These are phyloP conservation scores for Gloeophyllum trabeum DNA, from an alignment of 768 basidiomycete species.

Conservation along the genomic window DNA sequence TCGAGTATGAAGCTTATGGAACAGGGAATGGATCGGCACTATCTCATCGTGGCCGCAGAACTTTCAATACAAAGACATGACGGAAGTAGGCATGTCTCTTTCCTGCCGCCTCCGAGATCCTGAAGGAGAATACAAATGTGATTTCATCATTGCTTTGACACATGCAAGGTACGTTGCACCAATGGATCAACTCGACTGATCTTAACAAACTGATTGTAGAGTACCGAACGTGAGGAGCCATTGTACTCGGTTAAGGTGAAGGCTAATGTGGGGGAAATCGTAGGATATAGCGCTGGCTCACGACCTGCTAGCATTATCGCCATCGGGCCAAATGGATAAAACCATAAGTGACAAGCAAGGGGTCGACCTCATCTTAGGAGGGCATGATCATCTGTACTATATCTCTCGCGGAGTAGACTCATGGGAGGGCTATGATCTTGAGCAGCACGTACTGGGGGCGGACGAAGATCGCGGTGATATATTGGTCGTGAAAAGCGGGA, in stretches of 20 bases:
- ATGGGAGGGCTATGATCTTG: conserved; percentile 58
- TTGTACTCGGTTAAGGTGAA: not conserved
- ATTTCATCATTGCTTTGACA: conserved; percentile 78
- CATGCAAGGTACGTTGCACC: conserved; percentile 61
- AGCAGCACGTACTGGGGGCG: conserved; percentile 43
- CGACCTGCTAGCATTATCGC: conserved; percentile 46
- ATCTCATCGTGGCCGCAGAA: conserved; percentile 78
- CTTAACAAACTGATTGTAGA: too few relatives aligned
- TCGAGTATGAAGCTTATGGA: too few relatives aligned
- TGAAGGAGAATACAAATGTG: conserved; percentile 55
- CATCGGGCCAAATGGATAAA: conserved; percentile 29
- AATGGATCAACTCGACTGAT: too few relatives aligned
- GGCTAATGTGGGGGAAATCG: conserved; percentile 1
- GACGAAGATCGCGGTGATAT: conserved; percentile 66
- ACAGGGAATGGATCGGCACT: conserved; percentile 83
- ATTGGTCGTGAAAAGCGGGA: conserved; percentile 76
- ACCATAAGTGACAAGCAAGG: conserved; percentile 52
- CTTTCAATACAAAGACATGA: conserved; percentile 73
- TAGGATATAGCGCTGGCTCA: conserved; percentile 70
- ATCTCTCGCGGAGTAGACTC: conserved; percentile 49
- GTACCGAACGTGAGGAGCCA: conserved; percentile 17
- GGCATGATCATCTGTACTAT: conserved; percentile 84
- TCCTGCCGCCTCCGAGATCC: conserved; percentile 68
- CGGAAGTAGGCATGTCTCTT: conserved; percentile 55
- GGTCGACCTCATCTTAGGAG: conserved; percentile 75